Percentiles rank a stretch among this genome's conserved stretches.
These are phyloP conservation scores for Shiraia sp. DNA, from an alignment of 2,329 filamentous ascomycete genomes.

Conservation along the genomic window DNA sequence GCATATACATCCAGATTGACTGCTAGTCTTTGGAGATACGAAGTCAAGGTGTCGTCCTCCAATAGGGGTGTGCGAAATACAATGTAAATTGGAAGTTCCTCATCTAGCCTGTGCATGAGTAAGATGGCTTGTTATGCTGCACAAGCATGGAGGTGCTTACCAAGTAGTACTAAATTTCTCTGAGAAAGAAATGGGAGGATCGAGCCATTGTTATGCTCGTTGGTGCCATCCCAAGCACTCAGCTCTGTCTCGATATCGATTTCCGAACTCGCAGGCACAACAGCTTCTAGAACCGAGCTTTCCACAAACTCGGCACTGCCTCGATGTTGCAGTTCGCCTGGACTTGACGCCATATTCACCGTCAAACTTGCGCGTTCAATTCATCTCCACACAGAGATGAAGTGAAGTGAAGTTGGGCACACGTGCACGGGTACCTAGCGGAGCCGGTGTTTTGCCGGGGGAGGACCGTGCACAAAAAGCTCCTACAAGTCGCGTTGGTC, in stretches of 20 bases:
- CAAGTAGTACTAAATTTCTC: slow-evolving; percentile 71
- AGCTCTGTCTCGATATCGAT: slow-evolving; percentile 46
- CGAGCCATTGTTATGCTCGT: slow-evolving; percentile 50
- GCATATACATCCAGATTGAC: slow-evolving; percentile 70
- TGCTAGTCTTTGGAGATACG: slow-evolving; percentile 64
- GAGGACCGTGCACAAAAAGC: slow-evolving; percentile 14
- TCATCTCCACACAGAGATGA: background rate
- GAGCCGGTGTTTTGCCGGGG: slow-evolving; percentile 2
- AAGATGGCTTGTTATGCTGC: slow-evolving; percentile 36
- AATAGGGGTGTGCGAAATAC: slow-evolving; percentile 67
- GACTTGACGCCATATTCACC: slow-evolving; percentile 22
- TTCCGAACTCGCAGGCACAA: slow-evolving; percentile 43
- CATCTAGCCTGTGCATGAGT: slow-evolving; percentile 67
- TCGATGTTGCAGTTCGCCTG: slow-evolving; percentile 27
- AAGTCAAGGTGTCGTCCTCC: slow-evolving; percentile 60
- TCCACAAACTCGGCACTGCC: slow-evolving; percentile 44
- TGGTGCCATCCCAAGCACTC: slow-evolving; percentile 49
- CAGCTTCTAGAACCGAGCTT: slow-evolving; percentile 43
- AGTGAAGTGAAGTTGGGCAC: slow-evolving; percentile 9
- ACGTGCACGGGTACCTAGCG: slow-evolving; percentile 22
- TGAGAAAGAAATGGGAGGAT: slow-evolving; percentile 62
- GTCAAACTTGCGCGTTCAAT: background rate
- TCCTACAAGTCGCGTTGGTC: slow-evolving; percentile 1
- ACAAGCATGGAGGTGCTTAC: slow-evolving; percentile 52
- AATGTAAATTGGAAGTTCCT: slow-evolving; percentile 70